Evolutionary conservation across 139 green algal species (phyloP), one percentile per base, ranked within the genome.

Genomic region (Closterium sp.): DNA sequence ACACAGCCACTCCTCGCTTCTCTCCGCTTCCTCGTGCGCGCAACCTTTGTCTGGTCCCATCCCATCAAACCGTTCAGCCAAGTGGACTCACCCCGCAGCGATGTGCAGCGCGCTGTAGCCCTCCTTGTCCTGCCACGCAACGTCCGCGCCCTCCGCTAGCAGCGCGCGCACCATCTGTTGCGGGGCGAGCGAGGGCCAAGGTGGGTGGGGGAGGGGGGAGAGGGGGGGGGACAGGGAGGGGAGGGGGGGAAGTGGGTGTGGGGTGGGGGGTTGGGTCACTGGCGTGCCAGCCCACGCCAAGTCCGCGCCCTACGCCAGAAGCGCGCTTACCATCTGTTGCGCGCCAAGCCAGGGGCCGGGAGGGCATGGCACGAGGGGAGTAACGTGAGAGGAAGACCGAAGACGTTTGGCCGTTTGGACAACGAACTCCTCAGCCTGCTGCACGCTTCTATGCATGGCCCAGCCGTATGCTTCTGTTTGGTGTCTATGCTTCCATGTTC

Each of bases 71-170:
- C n/a, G n/a, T n/a, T n/a, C n/a, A n/a, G n/a, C n/a, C n/a, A n/a
- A n/a, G n/a, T n/a, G n/a, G 55, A 76, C 55, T 76, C 55, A 76
- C 55, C 97, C 97, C 7, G 97, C 95, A 10, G 97, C 96, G 16
- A 98, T 95, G 84, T 97, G 97, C 66, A 98, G 94, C 3, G 97
- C 89, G 10, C 95, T 97, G 88, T 97, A 96, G 84, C 96, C 96
- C 9, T 96, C 93, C 28, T 96, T 95, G 92, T 98, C 97, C 91
- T 96, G 94, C 35, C 43, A 81, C 34, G 90, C 30, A 19, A 94
- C 34, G 84, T 94, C 38, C 30, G 84, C 90, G 33, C 93, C 93
- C 21, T 69, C 84, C 25, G 55, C 87, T 16, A 91, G n/a, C 9
- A 95, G 93, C 9, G 90, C 12, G 34, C 93, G 36, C 9, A 93